These are phyloP conservation scores for Russula ochroleuca DNA, from an alignment of 768 basidiomycete genomes.

Conservation along the genomic window DNA sequence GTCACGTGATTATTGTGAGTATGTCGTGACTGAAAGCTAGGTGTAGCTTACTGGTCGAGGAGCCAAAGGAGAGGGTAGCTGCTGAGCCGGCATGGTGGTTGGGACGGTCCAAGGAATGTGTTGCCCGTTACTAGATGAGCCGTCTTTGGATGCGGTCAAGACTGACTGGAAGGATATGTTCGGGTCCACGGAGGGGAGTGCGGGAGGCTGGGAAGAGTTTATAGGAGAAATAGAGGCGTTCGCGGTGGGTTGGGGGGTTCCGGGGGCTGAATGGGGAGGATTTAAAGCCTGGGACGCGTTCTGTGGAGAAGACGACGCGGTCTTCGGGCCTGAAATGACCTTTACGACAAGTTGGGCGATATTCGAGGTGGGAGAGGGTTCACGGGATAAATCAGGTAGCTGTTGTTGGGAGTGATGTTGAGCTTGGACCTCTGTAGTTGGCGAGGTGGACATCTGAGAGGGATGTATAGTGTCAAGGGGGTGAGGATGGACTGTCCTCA, in stretches of 20 bases:
- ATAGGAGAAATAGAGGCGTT: slow-evolving; percentile 36
- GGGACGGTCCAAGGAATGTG: slow-evolving; percentile 28
- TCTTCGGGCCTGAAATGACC: slow-evolving; percentile 24
- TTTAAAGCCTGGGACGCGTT: slow-evolving; percentile 38
- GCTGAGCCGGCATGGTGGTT: slow-evolving; percentile 15
- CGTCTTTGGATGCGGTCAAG: slow-evolving; percentile 28
- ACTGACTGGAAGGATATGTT: slow-evolving; percentile 31
- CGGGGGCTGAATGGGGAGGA: slow-evolving; percentile 27
- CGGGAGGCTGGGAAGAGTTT: slow-evolving; percentile 29
- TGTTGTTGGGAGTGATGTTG: slow-evolving; percentile 24
- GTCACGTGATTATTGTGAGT: slow-evolving; percentile 22
- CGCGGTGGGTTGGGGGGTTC: slow-evolving; percentile 35
- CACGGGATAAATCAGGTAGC: slow-evolving; percentile 21
- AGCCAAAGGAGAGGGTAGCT: slow-evolving; percentile 21
- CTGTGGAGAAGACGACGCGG: slow-evolving; percentile 32
- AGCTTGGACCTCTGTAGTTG: slow-evolving; percentile 23
- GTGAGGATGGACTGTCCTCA: slow-evolving; percentile 48
- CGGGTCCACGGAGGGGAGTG: slow-evolving; percentile 21
- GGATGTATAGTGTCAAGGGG: slow-evolving; percentile 38
- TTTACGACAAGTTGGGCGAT: slow-evolving; percentile 29
- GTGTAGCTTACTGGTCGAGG: slow-evolving; percentile 22
- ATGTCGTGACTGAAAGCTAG: slow-evolving; percentile 2
- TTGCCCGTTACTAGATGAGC: slow-evolving; percentile 25
- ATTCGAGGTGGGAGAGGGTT: slow-evolving; percentile 25
- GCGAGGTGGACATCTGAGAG: slow-evolving; percentile 26